Evolutionary conservation across 768 basidiomycete species (phyloP).

Genomic region (Calocybe cyanea): DNA sequence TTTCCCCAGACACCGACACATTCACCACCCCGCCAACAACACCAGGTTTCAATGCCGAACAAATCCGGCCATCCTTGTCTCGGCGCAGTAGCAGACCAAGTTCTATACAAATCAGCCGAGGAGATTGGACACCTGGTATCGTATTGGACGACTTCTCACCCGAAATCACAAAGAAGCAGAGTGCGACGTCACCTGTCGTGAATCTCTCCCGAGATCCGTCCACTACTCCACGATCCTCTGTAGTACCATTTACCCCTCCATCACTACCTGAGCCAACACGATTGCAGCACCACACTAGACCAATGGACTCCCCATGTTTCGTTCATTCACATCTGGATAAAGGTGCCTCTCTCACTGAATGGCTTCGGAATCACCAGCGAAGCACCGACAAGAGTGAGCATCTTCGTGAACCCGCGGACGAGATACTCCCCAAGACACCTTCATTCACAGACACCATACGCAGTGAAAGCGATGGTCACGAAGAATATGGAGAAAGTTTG

Average conservation of each 20-base stretch:
- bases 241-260: constrained; percentile 13
- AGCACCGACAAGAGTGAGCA: constrained; percentile 42
- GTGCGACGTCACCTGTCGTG: constrained; percentile 14
- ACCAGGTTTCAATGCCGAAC: constrained; percentile 22
- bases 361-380: constrained; percentile 50
- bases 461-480: constrained; percentile 44
- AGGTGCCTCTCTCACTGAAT: constrained; percentile 72
- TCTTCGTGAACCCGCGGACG: constrained; percentile 37
- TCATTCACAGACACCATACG: constrained; percentile 18
- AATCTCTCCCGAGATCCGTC: constrained; percentile 18
- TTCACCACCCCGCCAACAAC: constrained; percentile 43
- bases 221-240: constrained; percentile 17
- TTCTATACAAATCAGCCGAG: constrained; percentile 39
- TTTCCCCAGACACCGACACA: constrained; percentile 33
- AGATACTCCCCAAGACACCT: constrained; percentile 10
- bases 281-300: constrained; percentile 20
- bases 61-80: constrained; percentile 35
- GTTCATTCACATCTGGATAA: constrained; percentile 91
- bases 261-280: constrained; percentile 13
- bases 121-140: constrained; percentile 40
- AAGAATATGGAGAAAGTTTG: constrained; percentile 71
- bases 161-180: constrained; percentile 20
- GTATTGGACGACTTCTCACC: constrained; percentile 38
- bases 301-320: constrained; percentile 78
- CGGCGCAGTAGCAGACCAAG: constrained; percentile 40